Evolutionary conservation across 2,329 filamentous ascomycete genomes (phyloP).

Genomic region (Epichloe hybrida): DNA sequence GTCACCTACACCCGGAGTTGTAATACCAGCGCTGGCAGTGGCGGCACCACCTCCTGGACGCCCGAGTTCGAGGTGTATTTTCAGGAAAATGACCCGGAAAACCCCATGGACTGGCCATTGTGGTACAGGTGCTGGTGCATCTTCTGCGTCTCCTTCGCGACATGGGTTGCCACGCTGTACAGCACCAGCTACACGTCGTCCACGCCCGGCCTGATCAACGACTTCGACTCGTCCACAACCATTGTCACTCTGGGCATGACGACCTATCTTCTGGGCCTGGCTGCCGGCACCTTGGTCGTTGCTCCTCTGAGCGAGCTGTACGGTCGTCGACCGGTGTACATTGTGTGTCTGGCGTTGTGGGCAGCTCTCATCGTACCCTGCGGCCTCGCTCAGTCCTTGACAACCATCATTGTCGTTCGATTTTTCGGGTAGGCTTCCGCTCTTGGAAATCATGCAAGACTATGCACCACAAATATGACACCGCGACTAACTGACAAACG

Average conservation of each 20-base stretch:
- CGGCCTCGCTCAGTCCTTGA: conserved; percentile 53
- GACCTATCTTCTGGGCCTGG: conserved; percentile 64
- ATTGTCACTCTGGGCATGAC: conserved; percentile 65
- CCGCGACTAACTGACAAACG: too few relatives aligned
- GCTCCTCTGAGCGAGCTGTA: conserved; percentile 63
- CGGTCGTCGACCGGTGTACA: conserved; percentile 55
- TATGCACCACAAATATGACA: too few relatives aligned
- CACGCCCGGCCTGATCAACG: conserved; percentile 51
- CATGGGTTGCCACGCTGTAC: conserved; percentile 50
- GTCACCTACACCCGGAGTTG: conserved; percentile 28
- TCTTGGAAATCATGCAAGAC: too few relatives aligned
- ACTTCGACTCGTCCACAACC: conserved; percentile 47
- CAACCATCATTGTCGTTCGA: conserved; percentile 54
- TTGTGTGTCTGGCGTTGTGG: conserved; percentile 51
- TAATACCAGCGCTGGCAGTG: conserved; percentile 16
- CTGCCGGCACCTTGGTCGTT: conserved; percentile 55
- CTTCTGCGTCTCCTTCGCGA: conserved; percentile 31
- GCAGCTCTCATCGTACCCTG: conserved; percentile 58
- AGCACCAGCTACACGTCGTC: conserved; percentile 68
- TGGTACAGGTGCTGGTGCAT: conserved; percentile 30
- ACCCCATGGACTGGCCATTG: conserved; percentile 57
- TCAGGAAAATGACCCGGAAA: conserved; percentile 45
- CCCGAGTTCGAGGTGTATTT: conserved; percentile 64
- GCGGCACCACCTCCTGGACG: conserved; percentile 29
- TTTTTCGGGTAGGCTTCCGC: conserved; percentile 49